Base-by-base conservation (phyloP, 768 basidiomycete genomes). In the Mycena crocata region DNA sequence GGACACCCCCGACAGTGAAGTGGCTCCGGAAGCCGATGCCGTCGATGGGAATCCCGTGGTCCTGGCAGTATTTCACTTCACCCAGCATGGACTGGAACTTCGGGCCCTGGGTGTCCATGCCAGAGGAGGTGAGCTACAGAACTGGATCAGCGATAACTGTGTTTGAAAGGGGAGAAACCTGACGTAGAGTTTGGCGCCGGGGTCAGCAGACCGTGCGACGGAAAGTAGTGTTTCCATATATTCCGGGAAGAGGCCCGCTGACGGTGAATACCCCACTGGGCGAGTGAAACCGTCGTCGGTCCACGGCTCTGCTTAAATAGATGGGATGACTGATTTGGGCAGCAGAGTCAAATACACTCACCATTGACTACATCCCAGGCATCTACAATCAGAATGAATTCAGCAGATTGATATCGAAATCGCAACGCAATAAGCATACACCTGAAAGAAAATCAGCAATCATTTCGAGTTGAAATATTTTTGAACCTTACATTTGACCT, bases 1-100 rank as follows among this genome's bases (percentile, higher is more conserved):
- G 86, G 23, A 90, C 80, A 62, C 83, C 69, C 26, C 87, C 89
- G 26, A 89, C 84, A 70, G 87, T 84, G 66, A 89, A 78, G 75
- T 90, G 90, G 57, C 80, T 75, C 77, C 89, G 85, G 61, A 89
- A 78, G 61, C 89, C 90, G 54, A 91, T 74, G 17, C 84, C 86
- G 67, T 86, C 80, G 64, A 87, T 73, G 7, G 86, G 85, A 3
- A 78, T 75, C 32, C 77, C 79, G n/a, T 72, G 70, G 0, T 72
- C 69, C 64, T 85, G 81, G 48, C 65, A 19, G 52, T 35, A 54
- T 56, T 78, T 72, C 7, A 83, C 81, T 52, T 83, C 78, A 67
- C 77, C 77, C 49, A 78, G 69, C 74, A 84, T 77, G n/a, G 82
- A 78, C 35, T 81, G 79, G 23, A 80, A 72, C 69, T 85, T 84